Base-by-base conservation (phyloP, 306 rosid genomes). In the Medicago arabica region DNA sequence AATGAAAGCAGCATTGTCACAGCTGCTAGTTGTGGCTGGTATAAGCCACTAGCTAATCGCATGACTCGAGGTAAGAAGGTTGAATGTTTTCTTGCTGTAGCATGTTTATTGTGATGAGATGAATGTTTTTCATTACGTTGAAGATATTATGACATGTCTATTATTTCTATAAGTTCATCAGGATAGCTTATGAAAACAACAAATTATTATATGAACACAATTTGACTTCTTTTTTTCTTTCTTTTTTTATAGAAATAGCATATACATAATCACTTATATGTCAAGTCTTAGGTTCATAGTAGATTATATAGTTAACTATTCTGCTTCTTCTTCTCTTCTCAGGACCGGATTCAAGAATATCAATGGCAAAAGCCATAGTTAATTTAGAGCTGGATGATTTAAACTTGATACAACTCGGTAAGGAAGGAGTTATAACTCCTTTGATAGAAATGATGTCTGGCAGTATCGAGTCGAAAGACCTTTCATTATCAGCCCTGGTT, bases 11-110 rank as follows among this genome's bases (percentile, higher is more conserved):
- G 66, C 74, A 87, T 90, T 70, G 64, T 75, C 43, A 23, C 44
- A 58, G 93, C 96, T 31, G 96, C 97, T 50, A 84, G 61, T 65
- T 77, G 86, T 80, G 96, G 93, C 77, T 92, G 96, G 93, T 88
- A 84, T 81, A 87, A 81, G 76, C 97, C 97, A 17, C 92, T 92
- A 40, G 82, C 85, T 43, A 84, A 87, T 78, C 87, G 71, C 47
- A 81, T 92, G 69, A 74, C 84, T 77, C 81, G 38, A 75, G 96
- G 97, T 92, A 88, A 58, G 75, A 66, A 2, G 31, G 76, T 73
- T n/a, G 67, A 68, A 75, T 67, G 7, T 81, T 55, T 80, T 67
- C 68, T 70, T 11, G 31, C 65, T 58, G 39, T 25, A 64, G 31
- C 60, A 66, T 63, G 78, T 57, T 59, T 67, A 67, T 25, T 66